These are phyloP conservation scores for Penicillium lagena DNA, from an alignment of 495 filamentous ascomycete genomes.

Conservation along the genomic window DNA sequence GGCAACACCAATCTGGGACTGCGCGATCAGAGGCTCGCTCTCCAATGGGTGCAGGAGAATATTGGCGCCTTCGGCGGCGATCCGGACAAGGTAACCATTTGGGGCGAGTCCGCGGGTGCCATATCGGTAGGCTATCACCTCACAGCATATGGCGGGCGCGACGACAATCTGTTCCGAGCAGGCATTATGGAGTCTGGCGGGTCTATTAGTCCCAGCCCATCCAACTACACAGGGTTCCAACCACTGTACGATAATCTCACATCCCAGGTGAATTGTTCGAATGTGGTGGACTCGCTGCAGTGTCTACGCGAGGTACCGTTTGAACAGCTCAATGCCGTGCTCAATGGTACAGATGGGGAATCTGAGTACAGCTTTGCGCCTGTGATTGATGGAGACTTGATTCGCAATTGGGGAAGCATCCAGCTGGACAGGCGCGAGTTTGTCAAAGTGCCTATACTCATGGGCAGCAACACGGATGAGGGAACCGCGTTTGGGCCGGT, in stretches of 20 bases:
- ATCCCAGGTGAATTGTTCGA: slow-evolving; percentile 27
- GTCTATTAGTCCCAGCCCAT: slow-evolving; percentile 27
- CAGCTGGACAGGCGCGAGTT: slow-evolving; percentile 30
- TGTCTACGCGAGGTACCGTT: slow-evolving; percentile 44
- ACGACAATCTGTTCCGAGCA: slow-evolving; percentile 37
- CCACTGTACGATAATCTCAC: slow-evolving; percentile 34
- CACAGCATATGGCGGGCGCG: slow-evolving; percentile 42
- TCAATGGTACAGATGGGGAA: slow-evolving; percentile 25
- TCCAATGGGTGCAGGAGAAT: slow-evolving; percentile 56
- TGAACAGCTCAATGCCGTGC: slow-evolving; percentile 30
- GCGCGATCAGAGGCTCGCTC: slow-evolving; percentile 52
- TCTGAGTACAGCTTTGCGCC: slow-evolving; percentile 33
- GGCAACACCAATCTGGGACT: slow-evolving; percentile 53
- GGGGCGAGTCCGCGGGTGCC: slow-evolving; percentile 59
- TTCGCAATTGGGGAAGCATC: slow-evolving; percentile 29
- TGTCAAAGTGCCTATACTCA: slow-evolving; percentile 42
- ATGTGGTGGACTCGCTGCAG: slow-evolving; percentile 30
- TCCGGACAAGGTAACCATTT: slow-evolving; percentile 58
- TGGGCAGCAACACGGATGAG: slow-evolving; percentile 45
- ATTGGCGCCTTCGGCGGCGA: slow-evolving; percentile 51
- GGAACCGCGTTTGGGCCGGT: slow-evolving; percentile 36
- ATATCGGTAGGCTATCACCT: slow-evolving; percentile 47
- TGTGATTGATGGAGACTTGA: slow-evolving; percentile 46
- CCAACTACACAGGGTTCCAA: slow-evolving; percentile 27
- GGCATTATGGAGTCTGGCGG: slow-evolving; percentile 44